Percentiles rank a stretch among this genome's conserved stretches.
Conservation (phyloP, 176 grass and related monocot species). For the Carex parvula region DNA sequence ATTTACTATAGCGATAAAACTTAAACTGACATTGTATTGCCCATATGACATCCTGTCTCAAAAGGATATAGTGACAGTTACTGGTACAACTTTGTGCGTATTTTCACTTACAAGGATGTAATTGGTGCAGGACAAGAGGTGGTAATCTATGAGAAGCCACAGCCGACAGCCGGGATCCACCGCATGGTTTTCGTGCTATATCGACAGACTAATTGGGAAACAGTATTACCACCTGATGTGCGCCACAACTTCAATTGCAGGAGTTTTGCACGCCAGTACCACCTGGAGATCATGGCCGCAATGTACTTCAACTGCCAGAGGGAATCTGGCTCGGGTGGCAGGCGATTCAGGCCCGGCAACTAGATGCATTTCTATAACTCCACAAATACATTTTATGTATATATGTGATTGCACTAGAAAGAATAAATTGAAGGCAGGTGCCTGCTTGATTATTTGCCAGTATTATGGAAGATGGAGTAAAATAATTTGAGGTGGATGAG, state of each 20-base stretch:
- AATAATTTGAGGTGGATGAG: neutral
- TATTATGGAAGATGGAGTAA: slow-evolving; percentile 7
- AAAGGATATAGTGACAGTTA: neutral
- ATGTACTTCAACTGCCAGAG: slow-evolving; percentile 75
- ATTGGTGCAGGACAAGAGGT: slow-evolving; percentile 47
- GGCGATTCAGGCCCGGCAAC: slow-evolving; percentile 36
- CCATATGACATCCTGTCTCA: neutral
- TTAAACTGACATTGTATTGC: neutral
- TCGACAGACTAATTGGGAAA: slow-evolving; percentile 40
- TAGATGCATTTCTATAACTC: neutral
- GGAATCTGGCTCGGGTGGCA: slow-evolving; percentile 55
- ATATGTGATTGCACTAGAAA: neutral
- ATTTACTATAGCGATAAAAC: neutral
- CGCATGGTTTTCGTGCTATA: slow-evolving; percentile 54
- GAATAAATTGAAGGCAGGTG: neutral
- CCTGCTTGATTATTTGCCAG: neutral
- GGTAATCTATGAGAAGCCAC: slow-evolving; percentile 47
- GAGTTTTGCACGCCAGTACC: slow-evolving; percentile 46
- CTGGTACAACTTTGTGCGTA: neutral
- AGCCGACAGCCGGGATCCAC: slow-evolving; percentile 66
- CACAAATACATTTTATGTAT: neutral
- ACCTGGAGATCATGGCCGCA: slow-evolving; percentile 44
- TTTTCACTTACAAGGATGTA: neutral
- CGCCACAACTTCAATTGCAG: slow-evolving; percentile 55
- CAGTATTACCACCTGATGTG: slow-evolving; percentile 45